Percentiles rank a stretch among this genome's conserved stretches.
Evolutionary conservation across 257 asterid species (phyloP).

Genomic region (Schizonepeta tenuifolia): DNA sequence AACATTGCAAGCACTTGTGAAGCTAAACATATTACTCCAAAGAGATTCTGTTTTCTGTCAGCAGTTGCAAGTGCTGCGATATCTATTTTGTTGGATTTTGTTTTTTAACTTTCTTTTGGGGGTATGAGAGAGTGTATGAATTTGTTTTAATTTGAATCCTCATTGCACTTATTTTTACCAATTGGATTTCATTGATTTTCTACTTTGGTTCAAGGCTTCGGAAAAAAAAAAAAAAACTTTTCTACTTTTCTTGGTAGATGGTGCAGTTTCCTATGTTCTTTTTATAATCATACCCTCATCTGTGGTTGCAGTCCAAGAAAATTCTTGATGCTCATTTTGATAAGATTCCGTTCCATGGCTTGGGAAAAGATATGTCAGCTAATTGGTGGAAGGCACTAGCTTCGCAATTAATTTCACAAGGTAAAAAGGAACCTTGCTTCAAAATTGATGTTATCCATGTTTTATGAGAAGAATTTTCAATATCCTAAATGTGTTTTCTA

Average conservation of each 20-base stretch:
- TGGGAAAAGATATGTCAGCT: slow-evolving; percentile 84
- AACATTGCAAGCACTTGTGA: slow-evolving; percentile 17
- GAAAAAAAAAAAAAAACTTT: background rate
- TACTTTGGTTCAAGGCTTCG: background rate
- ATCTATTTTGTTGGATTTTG: slow-evolving; percentile 20
- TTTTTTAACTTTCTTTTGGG: slow-evolving; percentile 10
- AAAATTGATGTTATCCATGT: slow-evolving; percentile 16
- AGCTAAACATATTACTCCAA: slow-evolving; percentile 14
- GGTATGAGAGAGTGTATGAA: background rate
- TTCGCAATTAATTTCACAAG: slow-evolving; percentile 72
- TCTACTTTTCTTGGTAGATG: slow-evolving; percentile 14
- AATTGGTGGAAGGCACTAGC: slow-evolving; percentile 97
- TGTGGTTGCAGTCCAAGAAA: slow-evolving; percentile 73
- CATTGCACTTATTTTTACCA: background rate
- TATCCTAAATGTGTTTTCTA: background rate
- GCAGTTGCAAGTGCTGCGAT: slow-evolving; percentile 6
- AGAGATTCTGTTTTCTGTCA: slow-evolving; percentile 11
- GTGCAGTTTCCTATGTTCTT: slow-evolving; percentile 26
- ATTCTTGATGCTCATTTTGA: slow-evolving; percentile 74
- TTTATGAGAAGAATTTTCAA: background rate
- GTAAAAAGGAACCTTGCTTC: slow-evolving; percentile 41
- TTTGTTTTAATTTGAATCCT: slow-evolving; percentile 10
- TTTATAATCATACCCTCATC: slow-evolving; percentile 27
- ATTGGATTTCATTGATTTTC: slow-evolving; percentile 10
- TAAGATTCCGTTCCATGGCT: slow-evolving; percentile 89